phyloP scores from a whole-genome alignment of 2,329 filamentous ascomycete species.

The Nothomitra cinnamomea region DNA sequence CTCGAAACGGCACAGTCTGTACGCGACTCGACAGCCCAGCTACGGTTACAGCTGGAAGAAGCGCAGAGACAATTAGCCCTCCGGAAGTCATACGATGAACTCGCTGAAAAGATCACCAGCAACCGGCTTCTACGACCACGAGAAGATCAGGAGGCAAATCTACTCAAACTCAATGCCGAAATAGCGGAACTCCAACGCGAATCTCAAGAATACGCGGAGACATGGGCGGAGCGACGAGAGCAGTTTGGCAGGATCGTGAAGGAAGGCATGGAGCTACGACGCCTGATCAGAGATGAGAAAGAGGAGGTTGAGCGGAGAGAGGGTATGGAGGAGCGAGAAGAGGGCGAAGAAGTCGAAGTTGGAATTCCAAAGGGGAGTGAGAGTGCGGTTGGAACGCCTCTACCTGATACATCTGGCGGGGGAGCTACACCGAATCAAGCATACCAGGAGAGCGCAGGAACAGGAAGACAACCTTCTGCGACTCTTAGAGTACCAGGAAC shows the following conservation, averaged over 20 bases:
- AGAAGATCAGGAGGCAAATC: slow-evolving; percentile 63
- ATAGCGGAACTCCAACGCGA: slow-evolving; percentile 76
- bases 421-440: slow-evolving; percentile 20
- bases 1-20: slow-evolving; percentile 62
- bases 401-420: slow-evolving; percentile 25
- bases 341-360: slow-evolving; percentile 37
- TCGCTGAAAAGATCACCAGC: slow-evolving; percentile 72
- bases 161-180: slow-evolving; percentile 73
- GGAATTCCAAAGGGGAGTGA: slow-evolving; percentile 19
- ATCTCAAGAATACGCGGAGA: slow-evolving; percentile 61
- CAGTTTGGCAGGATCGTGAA: slow-evolving; percentile 82
- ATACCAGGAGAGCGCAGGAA: slow-evolving; percentile 5
- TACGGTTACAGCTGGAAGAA: slow-evolving; percentile 60
- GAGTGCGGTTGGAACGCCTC: slow-evolving; percentile 32
- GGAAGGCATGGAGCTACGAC: slow-evolving; percentile 71
- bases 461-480: slow-evolving; percentile 7
- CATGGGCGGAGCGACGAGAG: slow-evolving; percentile 69
- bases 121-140: slow-evolving; percentile 65
- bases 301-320: slow-evolving; percentile 81
- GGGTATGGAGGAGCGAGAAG: slow-evolving; percentile 56
- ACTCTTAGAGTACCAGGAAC: slow-evolving; percentile 20
- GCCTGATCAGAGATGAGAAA: slow-evolving; percentile 85
- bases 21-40: slow-evolving; percentile 51
- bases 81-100: slow-evolving; percentile 72
- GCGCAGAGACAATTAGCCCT: slow-evolving; percentile 59